Evolutionary conservation across 2,329 filamentous ascomycete genomes (phyloP), one percentile per base, ranked within the genome.

Genomic region (Diaporthe eres): DNA sequence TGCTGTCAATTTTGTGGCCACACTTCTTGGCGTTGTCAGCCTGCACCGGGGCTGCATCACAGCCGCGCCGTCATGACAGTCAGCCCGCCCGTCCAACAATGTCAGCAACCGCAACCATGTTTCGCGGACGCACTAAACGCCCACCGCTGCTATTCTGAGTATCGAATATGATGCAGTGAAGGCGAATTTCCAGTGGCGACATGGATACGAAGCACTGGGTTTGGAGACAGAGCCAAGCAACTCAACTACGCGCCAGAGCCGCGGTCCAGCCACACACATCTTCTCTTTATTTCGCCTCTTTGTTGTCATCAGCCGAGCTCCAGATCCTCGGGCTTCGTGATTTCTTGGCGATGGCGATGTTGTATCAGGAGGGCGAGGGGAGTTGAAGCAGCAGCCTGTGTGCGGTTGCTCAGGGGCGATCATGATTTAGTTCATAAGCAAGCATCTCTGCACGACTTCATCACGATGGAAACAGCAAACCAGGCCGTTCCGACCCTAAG

Each of bases 291-390:
- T 25, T 53, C 12, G 65, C 65, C 65, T 68, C 65, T 19, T 19
- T 65, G 1, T 22, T 25, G 47, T 28, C 65, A 53, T 28, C 47
- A 25, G 1, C 2, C 7, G 12, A 19, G n/a, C 17, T 53, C 13
- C 9, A 51, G 12, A 1, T 8, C 3, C 9, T 53, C 65, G 65
- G 65, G 47, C 15, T 39, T 39, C 31, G 3, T 37, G 4, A 44
- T 39, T 17, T 53, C 65, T 68, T 53, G 65, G 65, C 65, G 34
- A 68, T 39, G 63, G 63, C 63, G 31, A 68, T 10, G 12, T 68
- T 53, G 22, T 51, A 17, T 4, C 22, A 31, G 37, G 22, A 51
- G 17, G 19, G 31, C 44, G 47, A 68, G 12, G 31, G 25, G 19
- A 6, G 31, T 15, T 28, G 42, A 25, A 39, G 3, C 2, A 7